Base-by-base conservation (phyloP, 345 rosid species). In the Lumnitzera racemosa region DNA sequence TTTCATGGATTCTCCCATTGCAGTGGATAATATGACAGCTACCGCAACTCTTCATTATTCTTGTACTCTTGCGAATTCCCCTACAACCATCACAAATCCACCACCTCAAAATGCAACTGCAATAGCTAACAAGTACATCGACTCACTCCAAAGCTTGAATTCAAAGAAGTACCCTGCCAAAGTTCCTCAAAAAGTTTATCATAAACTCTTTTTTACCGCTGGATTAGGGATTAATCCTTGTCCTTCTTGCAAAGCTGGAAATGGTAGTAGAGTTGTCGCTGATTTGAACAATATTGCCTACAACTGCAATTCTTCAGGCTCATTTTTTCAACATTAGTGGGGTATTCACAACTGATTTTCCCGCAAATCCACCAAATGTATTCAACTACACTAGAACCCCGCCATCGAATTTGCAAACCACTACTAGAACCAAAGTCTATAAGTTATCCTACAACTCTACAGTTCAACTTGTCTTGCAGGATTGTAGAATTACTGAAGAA, bases 241-340 rank as follows among this genome's bases (percentile, higher is more conserved):
- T 49, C 78, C 90, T 3, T 68, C 83, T 51, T 94, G 99, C 75
- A 87, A 83, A 58, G 86, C 88, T 24, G 84, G 81, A 3, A 90
- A 83, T 2, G 95, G 96, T 2, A 86, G 82, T 73, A 72, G 96
- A 0, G 90, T 75, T 4, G 97, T 90, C 41, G 97, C 97, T 3
- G 57, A 77, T 14, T 74, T 94, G 43, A 94, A 94, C 64, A 94
- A 94, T 43, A 83, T 90, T 94, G 99, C 99, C 99, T 0, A 80
- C 69, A 2, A 83, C 80, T 0, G 81, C 92, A 7, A 68, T 94
- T 59, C 97, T 90, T 51, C 80, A 83, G 46, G 96, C 99, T 23
- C 97, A 90, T 72, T 81, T 71, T 81, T 86, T 84, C 79, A 84
- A 94, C 68, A 73, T 71, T 3, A 75, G 78, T 1, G 95, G 97